Conservation (phyloP, 208 protist genomes). For the Acanthamoeba triangularis region DNA sequence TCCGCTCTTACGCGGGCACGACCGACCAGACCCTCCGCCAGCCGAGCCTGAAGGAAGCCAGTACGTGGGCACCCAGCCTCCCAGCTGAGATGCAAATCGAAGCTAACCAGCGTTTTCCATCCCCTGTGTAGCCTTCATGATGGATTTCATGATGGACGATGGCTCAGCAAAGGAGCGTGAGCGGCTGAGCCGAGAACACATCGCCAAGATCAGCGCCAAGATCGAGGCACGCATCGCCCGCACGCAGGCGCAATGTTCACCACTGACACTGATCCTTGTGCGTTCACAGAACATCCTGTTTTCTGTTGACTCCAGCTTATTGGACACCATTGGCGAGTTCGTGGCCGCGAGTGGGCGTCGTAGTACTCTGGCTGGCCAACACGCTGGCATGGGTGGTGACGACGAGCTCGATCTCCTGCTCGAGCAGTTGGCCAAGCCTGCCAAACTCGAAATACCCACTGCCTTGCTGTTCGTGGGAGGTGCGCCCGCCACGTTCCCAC, state of each 20-base stretch:
- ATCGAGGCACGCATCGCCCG: slow-evolving; percentile 9
- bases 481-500: not conserved
- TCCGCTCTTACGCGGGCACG: not conserved
- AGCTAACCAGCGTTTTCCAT: not conserved
- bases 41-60: not conserved
- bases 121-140: not conserved
- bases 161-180: not conserved
- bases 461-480: slow-evolving; percentile 8
- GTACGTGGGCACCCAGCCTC: not conserved
- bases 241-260: not conserved
- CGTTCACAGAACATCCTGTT: not conserved
- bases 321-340: not conserved
- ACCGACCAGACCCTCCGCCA: not conserved
- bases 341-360: not conserved
- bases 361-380: not conserved
- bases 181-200: slow-evolving; percentile 22
- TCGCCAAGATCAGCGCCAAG: slow-evolving; percentile 3
- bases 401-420: slow-evolving; percentile 9
- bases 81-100: not conserved
- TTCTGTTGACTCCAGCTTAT: not conserved
- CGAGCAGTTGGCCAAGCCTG: not conserved
- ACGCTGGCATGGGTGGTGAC: not conserved
- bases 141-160: not conserved
- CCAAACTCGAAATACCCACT: slow-evolving; percentile 43
- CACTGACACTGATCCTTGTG: not conserved